Percentiles rank a stretch among this genome's conserved stretches.
Conservation (phyloP, 805 yeast genomes). For the Lachancea mirantina region DNA sequence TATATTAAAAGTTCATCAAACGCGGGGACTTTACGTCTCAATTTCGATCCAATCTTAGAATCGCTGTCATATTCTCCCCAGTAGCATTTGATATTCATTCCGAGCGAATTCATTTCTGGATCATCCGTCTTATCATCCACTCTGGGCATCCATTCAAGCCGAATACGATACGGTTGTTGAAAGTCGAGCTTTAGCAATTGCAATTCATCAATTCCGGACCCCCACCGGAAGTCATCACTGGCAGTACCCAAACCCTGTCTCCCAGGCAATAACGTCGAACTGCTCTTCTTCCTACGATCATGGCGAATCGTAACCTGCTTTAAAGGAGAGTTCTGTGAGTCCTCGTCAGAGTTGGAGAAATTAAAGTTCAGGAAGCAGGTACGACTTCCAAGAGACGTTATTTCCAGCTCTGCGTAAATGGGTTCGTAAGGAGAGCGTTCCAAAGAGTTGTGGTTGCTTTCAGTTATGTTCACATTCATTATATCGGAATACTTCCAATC, state of each 20-base stretch:
- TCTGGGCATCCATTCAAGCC: conserved; percentile 71
- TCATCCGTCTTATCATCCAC: conserved; percentile 34
- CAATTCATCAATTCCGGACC: conserved; percentile 57
- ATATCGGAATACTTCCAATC: conserved; percentile 33
- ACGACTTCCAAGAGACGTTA: conserved; percentile 55
- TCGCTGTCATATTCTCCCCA: conserved; percentile 68
- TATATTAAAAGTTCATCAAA: conserved; percentile 61
- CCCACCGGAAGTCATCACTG: conserved; percentile 43
- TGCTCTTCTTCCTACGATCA: conserved; percentile 5
- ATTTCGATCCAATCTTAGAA: conserved; percentile 33
- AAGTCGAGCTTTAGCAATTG: conserved; percentile 61
- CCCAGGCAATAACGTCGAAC: conserved; percentile 17
- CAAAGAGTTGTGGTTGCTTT: conserved; percentile 39
- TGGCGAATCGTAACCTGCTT: conserved; percentile 44
- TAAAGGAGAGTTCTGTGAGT: conserved; percentile 48
- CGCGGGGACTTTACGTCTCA: conserved; percentile 52
- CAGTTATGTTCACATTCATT: conserved; percentile 44
- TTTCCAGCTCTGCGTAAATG: conserved; percentile 51
- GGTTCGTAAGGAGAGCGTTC: conserved; percentile 55
- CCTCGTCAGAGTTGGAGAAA: conserved; percentile 33
- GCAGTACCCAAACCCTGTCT: conserved; percentile 32
- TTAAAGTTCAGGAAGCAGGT: conserved; percentile 58
- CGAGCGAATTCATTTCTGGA: conserved; percentile 36
- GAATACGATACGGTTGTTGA: conserved; percentile 49
- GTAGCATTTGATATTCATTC: conserved; percentile 56